These are phyloP conservation scores for Ceratobasidium sp. DNA, from an alignment of 1,284 basidiomycete genomes.

Conservation along the genomic window DNA sequence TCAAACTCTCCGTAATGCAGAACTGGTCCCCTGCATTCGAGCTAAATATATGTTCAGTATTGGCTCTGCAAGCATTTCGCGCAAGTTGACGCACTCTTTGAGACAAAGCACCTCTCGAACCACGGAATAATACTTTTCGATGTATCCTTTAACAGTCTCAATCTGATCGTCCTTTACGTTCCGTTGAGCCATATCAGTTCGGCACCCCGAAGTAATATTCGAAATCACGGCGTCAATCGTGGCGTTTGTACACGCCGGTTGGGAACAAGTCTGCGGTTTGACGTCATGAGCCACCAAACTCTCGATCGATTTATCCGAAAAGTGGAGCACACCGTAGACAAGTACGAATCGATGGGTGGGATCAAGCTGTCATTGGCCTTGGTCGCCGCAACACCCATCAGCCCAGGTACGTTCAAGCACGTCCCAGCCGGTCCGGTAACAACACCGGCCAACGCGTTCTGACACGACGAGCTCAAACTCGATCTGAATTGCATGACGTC, in stretches of 20 bases:
- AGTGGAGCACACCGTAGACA: constrained; percentile 12
- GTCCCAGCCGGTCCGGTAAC: constrained; percentile 15
- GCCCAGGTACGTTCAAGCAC: constrained; percentile 23
- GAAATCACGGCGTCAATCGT: constrained; percentile 20
- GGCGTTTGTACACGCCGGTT: constrained; percentile 44
- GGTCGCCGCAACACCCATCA: constrained; percentile 25
- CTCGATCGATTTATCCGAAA: neutral
- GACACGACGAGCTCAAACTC: constrained; percentile 19
- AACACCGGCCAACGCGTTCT: neutral
- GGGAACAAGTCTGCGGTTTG: constrained; percentile 28
- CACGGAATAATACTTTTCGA: constrained; percentile 33
- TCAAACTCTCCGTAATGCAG: constrained; percentile 4
- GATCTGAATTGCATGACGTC: constrained; percentile 3
- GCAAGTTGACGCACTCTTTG: constrained; percentile 7
- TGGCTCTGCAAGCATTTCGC: neutral
- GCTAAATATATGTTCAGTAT: neutral
- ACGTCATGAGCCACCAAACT: neutral
- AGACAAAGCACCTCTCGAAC: constrained; percentile 32
- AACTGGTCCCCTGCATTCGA: neutral
- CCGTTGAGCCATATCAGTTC: neutral
- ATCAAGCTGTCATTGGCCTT: constrained; percentile 12
- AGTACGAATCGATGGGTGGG: constrained; percentile 24
- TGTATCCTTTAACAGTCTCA: neutral
- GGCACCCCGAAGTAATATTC: constrained; percentile 29
- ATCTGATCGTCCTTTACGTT: neutral